Evolutionary conservation across 768 basidiomycete genomes (phyloP), one percentile per base, ranked within the genome.

Genomic region (Russula sp.): DNA sequence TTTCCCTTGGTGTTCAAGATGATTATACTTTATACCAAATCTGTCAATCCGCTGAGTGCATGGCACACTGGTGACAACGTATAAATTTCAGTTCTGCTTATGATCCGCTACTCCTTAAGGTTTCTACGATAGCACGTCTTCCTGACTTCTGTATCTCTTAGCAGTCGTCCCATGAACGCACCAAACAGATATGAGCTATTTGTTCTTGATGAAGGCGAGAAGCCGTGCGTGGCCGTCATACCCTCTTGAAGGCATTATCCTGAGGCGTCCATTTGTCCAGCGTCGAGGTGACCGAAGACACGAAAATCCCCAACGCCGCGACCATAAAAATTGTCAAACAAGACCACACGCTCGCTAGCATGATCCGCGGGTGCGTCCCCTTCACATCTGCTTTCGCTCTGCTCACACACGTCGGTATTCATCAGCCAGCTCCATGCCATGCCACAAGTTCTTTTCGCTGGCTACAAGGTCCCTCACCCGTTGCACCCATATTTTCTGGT

Each of bases 391-490:
- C 52, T 16, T 49, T 55, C 14, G 10, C 49, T 44, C 22, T 44
- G 20, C 48, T 42, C n/a, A 40, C 37, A 37, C 39, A 14, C 45
- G 16, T 22, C 8, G 27, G 57, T 35, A 55, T 53, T 51, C 2
- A 47, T 27, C 72, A 97, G 95, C 3, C 94, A 99, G 81, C 87
- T 98, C 34, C 86, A 98, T 39, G 76, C 86, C 8, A 89, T 90
- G 83, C 88, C 91, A 6, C 80, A 86, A 67, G 86, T 98, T 68
- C 86, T 94, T 64, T 98, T 98, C 72, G 95, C 95, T 1, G 97
- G 97, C 1, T 98, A 98, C 85, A 94, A 95, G 77, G 93, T 94
- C 44, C 96, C 96, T 0, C 97, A 98, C 70, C 96, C 97, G 1
- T 84, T 96, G 22, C 92, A 97, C 66, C 94, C 95, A 8, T 83